Base-by-base conservation (phyloP, 331 rosid genomes). In the Acacia pycnantha region DNA sequence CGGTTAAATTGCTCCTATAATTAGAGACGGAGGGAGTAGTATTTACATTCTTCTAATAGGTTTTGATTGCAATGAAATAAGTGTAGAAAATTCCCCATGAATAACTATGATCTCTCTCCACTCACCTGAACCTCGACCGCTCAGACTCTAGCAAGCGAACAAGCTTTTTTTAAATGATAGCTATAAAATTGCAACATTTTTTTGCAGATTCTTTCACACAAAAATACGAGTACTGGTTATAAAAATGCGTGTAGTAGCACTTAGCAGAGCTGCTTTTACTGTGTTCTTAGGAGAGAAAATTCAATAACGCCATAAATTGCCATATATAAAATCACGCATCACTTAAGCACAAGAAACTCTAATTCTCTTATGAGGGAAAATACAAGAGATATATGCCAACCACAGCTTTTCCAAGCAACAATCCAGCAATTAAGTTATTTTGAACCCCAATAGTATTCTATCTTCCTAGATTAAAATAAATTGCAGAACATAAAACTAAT, bases 391-490 rank as follows among this genome's bases (percentile, higher is more conserved):
- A 70, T 22, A 70, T 70, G 54, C 37, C 75, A 70, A 70, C 54
- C 75, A 70, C 5, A 44, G 56, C 35, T 70, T 70, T 24, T 44
- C 37, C 16, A 44, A 14, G 75, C 75, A 22, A 44, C 35, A 22
- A 70, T 24, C 37, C 54, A 70, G 75, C n/a, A n/a, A 22, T 0
- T 22, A 21, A 70, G 62, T 46, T 33, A 31, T 48, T 31, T 72
- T 61, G 65, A 70, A 72, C 53, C 12, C 29, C 65, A n/a, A 8
- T 8, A 73, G 33, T 22, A 73, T 46, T 33, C 51, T 27, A 59
- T 72, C 26, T 37, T 59, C 50, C 72, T 44, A 8, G 35, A 41
- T 58, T 58, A 79, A 70, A 70, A 70, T 8, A 70, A 71, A 71
- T 14, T 2, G 54, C 41, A 47, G 59, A 47, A 47, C 58, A 47